A percentile compares a stretch with the other conserved stretches of the same genome.
Conservation (phyloP, 2,329 filamentous ascomycete genomes). For the Neopestalotiopsis sp. region DNA sequence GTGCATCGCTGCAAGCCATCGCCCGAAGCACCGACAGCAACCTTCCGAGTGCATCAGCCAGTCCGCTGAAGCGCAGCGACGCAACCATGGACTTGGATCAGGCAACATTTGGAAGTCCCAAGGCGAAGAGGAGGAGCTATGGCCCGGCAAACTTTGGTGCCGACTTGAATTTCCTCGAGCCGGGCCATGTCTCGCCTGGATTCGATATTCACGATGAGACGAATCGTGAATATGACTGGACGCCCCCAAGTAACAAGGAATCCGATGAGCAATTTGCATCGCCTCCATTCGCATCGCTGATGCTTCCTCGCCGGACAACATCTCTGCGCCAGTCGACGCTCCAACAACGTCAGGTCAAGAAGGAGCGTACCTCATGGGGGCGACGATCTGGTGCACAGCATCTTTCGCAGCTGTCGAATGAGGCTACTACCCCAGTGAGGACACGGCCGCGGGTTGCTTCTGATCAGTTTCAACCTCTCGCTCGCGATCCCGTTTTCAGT, state of each 20-base stretch:
- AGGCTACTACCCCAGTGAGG: conserved; percentile 61
- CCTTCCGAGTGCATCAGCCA: conserved; percentile 65
- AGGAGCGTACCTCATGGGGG: conserved; percentile 67
- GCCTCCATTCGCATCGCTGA: conserved; percentile 51
- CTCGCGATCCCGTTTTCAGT: conserved; percentile 70
- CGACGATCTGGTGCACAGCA: conserved; percentile 63
- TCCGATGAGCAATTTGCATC: conserved; percentile 48
- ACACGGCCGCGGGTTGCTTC: conserved; percentile 76
- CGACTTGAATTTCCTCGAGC: conserved; percentile 79
- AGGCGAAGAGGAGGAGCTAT: conserved; percentile 90
- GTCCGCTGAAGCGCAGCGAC: conserved; percentile 91
- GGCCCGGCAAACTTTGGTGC: conserved; percentile 67
- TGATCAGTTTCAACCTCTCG: conserved; percentile 75
- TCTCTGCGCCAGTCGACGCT: conserved; percentile 86
- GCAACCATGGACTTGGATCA: conserved; percentile 87
- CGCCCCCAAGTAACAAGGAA: conserved; percentile 37
- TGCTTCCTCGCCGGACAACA: conserved; percentile 70
- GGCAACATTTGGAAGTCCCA: conserved; percentile 78
- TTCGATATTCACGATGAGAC: conserved; percentile 60
- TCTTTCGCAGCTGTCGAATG: conserved; percentile 52
- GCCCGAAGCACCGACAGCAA: conserved; percentile 56
- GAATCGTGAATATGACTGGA: conserved; percentile 59
- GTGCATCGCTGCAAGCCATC: conserved; percentile 55
- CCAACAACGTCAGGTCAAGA: conserved; percentile 73
- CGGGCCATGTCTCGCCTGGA: conserved; percentile 44